Evolutionary conservation across 179 eudicot genomes (phyloP).

Genomic region (Monotropa hypopitys): DNA sequence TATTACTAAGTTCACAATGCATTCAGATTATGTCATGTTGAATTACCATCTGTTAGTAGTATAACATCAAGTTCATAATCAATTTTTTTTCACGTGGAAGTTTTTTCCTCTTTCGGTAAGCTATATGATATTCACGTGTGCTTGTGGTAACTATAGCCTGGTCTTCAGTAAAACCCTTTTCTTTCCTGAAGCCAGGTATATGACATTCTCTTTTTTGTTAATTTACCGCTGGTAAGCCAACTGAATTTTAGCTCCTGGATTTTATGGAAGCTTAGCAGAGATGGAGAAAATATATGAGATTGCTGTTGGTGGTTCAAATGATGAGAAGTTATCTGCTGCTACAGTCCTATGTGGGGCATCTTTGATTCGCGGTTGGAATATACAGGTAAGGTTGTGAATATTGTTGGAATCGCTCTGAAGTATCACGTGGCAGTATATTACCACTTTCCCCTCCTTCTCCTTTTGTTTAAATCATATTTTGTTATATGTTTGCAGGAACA

Average conservation of each 20-base stretch:
- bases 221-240: constrained; percentile 33
- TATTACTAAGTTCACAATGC: background rate
- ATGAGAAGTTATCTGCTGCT: constrained; percentile 80
- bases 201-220: constrained; percentile 25
- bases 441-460: background rate
- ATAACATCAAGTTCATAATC: background rate
- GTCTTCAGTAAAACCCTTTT: constrained; percentile 22
- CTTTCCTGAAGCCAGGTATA: constrained; percentile 26
- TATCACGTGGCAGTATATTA: background rate
- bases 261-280: constrained; percentile 98
- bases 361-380: constrained; percentile 77
- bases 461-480: background rate
- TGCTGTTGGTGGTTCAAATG: constrained; percentile 69
- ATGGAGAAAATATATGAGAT: constrained; percentile 78
- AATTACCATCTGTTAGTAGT: background rate
- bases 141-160: constrained; percentile 5
- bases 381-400: constrained; percentile 42
- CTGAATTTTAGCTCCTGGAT: constrained; percentile 74
- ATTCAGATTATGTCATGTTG: background rate
- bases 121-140: background rate
- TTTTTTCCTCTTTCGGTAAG: background rate
- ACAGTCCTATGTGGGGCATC: constrained; percentile 88
- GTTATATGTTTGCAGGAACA: constrained; percentile 58
- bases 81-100: background rate
- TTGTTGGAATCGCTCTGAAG: background rate